These are phyloP conservation scores for Tricladium varicosporioides DNA, from an alignment of 2,329 filamentous ascomycete species.

Conservation along the genomic window DNA sequence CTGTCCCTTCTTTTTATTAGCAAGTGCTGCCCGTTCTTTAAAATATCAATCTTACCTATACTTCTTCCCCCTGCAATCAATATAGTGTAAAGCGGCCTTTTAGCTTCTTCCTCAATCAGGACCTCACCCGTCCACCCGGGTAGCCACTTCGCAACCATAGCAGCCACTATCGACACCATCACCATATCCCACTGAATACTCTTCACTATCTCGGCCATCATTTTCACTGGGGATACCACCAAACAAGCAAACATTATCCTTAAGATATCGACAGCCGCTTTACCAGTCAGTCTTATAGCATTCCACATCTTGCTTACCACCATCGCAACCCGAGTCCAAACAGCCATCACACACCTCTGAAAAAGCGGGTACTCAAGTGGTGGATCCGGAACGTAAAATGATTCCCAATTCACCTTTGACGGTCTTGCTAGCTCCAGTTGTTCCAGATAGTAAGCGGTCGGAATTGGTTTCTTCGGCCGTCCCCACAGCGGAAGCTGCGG, in stretches of 20 bases:
- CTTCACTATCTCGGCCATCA: background rate
- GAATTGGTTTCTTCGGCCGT: background rate
- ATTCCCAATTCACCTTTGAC: background rate
- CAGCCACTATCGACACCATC: background rate
- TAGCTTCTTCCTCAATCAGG: background rate
- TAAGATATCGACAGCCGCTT: background rate
- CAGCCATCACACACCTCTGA: background rate
- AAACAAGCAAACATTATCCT: background rate
- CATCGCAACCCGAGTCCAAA: background rate
- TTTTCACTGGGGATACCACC: background rate
- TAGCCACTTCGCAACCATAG: background rate
- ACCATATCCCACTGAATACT: conserved; percentile 1
- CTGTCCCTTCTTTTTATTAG: background rate
- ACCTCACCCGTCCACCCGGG: background rate
- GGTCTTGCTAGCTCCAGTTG: background rate
- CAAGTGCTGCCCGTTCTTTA: background rate
- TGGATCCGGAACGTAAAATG: background rate
- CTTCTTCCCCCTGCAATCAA: background rate
- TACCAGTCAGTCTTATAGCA: background rate
- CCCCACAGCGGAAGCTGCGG: background rate
- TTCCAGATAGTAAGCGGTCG: background rate
- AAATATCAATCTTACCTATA: background rate
- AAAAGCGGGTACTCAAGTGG: background rate
- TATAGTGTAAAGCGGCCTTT: background rate
- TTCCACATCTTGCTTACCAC: background rate